Conservation (phyloP, 805 yeast genomes). For the Millerago galiae region DNA sequence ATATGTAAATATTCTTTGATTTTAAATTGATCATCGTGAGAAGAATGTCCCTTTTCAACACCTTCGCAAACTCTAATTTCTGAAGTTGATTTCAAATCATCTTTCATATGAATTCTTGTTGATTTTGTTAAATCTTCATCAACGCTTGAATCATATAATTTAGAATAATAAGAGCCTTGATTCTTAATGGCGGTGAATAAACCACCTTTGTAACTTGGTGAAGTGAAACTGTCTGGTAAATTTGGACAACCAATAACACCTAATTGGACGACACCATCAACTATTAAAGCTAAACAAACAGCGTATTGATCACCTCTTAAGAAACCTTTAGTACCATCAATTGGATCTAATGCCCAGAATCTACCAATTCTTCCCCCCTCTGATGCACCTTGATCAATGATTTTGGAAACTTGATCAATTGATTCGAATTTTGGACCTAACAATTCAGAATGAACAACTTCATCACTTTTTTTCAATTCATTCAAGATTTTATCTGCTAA, state of each 20-base stretch:
- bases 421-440: constrained; percentile 35
- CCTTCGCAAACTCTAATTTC: constrained; percentile 79
- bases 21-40: constrained; percentile 76
- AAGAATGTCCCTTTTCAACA: constrained; percentile 91
- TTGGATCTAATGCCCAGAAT: constrained; percentile 97
- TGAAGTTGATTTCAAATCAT: constrained; percentile 34
- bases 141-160: constrained; percentile 29
- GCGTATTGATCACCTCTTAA: constrained; percentile 96
- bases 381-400: constrained; percentile 76
- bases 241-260: constrained; percentile 98
- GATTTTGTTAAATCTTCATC: constrained; percentile 29
- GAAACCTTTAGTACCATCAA: constrained; percentile 97
- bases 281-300: constrained; percentile 86
- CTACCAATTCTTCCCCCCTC: constrained; percentile 76
- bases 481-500: constrained; percentile 51
- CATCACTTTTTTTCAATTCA: constrained; percentile 51
- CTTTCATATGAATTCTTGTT: constrained; percentile 44
- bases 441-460: constrained; percentile 28
- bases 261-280: constrained; percentile 74
- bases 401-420: constrained; percentile 45
- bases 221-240: constrained; percentile 39
- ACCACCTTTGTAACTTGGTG: constrained; percentile 53
- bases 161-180: constrained; percentile 50
- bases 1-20: constrained; percentile 65
- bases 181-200: constrained; percentile 65